Evolutionary conservation across 208 protist genomes (phyloP).

Genomic region (Leishmania guyanensis): DNA sequence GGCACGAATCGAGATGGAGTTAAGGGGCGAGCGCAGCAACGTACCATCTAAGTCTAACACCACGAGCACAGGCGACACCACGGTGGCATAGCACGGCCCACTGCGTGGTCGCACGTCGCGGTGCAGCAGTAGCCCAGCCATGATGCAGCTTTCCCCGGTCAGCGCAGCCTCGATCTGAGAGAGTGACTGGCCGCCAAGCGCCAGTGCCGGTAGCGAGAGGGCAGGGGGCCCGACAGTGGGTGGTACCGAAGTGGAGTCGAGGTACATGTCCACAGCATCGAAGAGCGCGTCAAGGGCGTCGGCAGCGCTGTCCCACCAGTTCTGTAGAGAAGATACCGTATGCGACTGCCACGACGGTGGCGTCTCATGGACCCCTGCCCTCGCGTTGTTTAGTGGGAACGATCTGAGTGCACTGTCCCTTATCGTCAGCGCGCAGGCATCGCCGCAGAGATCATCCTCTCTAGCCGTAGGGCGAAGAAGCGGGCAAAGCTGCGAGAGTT

Average conservation of each 20-base stretch:
- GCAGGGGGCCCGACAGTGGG: not conserved
- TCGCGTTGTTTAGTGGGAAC: not conserved
- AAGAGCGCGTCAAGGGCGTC: conserved; percentile 6
- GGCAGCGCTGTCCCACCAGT: conserved; percentile 7
- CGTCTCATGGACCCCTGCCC: not conserved
- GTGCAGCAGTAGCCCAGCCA: conserved; percentile 25
- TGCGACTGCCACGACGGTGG: not conserved
- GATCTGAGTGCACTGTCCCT: not conserved
- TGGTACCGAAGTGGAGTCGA: not conserved
- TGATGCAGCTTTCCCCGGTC: conserved; percentile 21
- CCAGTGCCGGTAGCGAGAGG: not conserved
- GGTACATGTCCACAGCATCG: conserved; percentile 5
- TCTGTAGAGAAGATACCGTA: not conserved
- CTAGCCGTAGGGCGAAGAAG: not conserved
- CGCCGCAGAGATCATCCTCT: not conserved
- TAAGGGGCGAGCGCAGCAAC: conserved; percentile 32
- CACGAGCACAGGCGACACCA: conserved; percentile 39
- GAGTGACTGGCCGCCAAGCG: not conserved
- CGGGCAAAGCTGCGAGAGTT: conserved; percentile 7
- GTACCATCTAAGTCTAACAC: conserved; percentile 51
- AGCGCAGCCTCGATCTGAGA: not conserved
- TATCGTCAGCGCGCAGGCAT: not conserved
- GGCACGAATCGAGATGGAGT: conserved; percentile 12
- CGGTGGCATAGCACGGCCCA: conserved; percentile 25
- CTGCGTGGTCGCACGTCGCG: conserved; percentile 23